Percentiles rank a stretch among this genome's conserved stretches.
phyloP scores from a whole-genome alignment of 176 grass and related monocot species.

The Stipa capillata region DNA sequence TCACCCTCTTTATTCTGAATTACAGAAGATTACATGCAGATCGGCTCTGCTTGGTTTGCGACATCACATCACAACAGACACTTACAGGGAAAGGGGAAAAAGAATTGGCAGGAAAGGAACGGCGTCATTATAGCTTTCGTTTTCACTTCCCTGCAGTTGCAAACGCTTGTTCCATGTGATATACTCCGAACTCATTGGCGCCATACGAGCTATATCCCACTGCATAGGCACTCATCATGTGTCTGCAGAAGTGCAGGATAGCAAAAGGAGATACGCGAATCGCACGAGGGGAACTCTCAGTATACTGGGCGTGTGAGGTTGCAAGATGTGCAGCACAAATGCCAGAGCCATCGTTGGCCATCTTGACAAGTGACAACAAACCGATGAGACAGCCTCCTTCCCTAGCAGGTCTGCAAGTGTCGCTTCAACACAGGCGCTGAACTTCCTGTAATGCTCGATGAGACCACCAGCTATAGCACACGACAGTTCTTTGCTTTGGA shows the following conservation, averaged over 20 bases:
- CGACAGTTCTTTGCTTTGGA: conserved; percentile 36
- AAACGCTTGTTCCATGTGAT: too few relatives aligned
- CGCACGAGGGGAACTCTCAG: neutral
- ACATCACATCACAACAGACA: conserved; percentile 7
- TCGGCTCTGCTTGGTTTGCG: conserved; percentile 20
- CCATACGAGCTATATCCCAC: conserved; percentile 19
- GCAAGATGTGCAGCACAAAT: conserved; percentile 63
- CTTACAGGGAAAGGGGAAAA: neutral
- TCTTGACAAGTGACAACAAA: conserved; percentile 62
- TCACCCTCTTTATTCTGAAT: too few relatives aligned
- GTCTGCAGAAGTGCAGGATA: conserved; percentile 11
- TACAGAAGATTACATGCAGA: too few relatives aligned
- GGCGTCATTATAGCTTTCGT: conserved; percentile 10
- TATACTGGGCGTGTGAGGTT: conserved; percentile 65
- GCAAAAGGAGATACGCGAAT: neutral
- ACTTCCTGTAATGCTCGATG: conserved; percentile 76
- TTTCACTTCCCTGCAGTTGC: too few relatives aligned
- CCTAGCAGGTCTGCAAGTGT: too few relatives aligned
- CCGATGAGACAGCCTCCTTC: conserved; percentile 35
- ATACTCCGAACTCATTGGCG: too few relatives aligned
- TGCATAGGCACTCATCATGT: conserved; percentile 22
- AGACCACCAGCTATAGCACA: conserved; percentile 70
- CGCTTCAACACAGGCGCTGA: too few relatives aligned
- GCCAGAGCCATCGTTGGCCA: conserved; percentile 71
- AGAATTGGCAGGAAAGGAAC: too few relatives aligned